These are phyloP conservation scores for Massarina eburnea DNA, from an alignment of 2,329 filamentous ascomycete genomes.

Conservation along the genomic window DNA sequence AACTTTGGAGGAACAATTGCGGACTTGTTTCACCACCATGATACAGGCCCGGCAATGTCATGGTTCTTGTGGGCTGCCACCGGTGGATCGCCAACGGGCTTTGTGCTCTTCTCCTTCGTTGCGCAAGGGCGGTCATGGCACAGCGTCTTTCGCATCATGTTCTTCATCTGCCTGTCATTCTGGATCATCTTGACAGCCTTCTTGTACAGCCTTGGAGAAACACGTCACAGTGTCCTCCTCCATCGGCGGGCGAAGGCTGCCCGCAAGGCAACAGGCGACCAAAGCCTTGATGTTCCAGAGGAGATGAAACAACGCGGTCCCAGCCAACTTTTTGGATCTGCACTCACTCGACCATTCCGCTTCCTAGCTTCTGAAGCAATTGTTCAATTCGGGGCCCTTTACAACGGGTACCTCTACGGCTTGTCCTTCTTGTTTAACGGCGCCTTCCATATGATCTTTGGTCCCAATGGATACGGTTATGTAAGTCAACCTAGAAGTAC, in stretches of 20 bases:
- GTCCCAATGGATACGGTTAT: constrained; percentile 47
- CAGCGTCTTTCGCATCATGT: constrained; percentile 49
- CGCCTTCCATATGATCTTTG: constrained; percentile 54
- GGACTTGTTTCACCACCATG: constrained; percentile 47
- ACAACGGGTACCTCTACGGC: constrained; percentile 54
- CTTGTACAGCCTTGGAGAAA: constrained; percentile 45
- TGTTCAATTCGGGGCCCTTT: constrained; percentile 51
- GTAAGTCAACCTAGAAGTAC: too few relatives aligned
- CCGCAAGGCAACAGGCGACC: constrained; percentile 27
- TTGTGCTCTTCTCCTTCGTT: constrained; percentile 50
- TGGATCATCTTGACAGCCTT: constrained; percentile 48
- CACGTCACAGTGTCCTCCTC: constrained; percentile 49
- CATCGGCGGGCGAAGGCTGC: constrained; percentile 35
- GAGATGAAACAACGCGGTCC: constrained; percentile 43
- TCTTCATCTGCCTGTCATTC: constrained; percentile 48
- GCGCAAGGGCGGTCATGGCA: constrained; percentile 49
- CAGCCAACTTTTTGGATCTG: constrained; percentile 45
- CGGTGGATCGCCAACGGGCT: constrained; percentile 49
- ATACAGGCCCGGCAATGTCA: constrained; percentile 46
- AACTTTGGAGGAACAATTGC: constrained; percentile 50
- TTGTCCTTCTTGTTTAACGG: constrained; percentile 54
- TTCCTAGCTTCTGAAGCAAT: constrained; percentile 53
- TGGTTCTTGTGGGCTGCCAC: constrained; percentile 53
- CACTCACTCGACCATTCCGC: constrained; percentile 51
- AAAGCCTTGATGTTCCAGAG: constrained; percentile 37